Conservation (phyloP, 73 alveolate genomes). For the Stentor roeselii region DNA sequence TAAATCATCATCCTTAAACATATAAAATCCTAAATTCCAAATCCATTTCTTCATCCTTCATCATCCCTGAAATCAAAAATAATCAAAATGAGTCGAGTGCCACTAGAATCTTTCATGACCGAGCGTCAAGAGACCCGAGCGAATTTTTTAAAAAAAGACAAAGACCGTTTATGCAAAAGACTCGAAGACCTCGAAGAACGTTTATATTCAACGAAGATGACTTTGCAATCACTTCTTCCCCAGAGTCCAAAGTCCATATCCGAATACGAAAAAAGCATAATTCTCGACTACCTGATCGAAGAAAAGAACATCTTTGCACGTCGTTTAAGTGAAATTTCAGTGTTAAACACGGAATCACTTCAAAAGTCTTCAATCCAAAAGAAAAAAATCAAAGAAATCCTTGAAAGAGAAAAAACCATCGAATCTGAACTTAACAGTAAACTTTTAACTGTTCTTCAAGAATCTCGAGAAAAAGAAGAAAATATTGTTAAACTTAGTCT, state of each 20-base stretch:
- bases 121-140: background rate
- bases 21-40: no score
- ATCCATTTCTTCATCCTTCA: no score
- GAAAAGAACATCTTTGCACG: background rate
- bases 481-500: background rate
- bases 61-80: no score
- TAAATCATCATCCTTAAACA: no score
- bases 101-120: no score
- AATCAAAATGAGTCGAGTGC: no score
- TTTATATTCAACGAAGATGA: background rate
- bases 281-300: background rate
- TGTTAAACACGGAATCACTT: background rate
- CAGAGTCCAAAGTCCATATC: background rate
- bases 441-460: background rate
- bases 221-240: background rate
- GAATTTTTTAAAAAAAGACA: background rate
- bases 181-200: background rate
- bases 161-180: background rate
- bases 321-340: background rate
- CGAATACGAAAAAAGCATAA: background rate
- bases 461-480: background rate
- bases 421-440: background rate
- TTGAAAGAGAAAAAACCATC: background rate
- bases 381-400: background rate
- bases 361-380: background rate